Conservation (phyloP, 805 yeast genomes). For the Torulaspora franciscae region DNA sequence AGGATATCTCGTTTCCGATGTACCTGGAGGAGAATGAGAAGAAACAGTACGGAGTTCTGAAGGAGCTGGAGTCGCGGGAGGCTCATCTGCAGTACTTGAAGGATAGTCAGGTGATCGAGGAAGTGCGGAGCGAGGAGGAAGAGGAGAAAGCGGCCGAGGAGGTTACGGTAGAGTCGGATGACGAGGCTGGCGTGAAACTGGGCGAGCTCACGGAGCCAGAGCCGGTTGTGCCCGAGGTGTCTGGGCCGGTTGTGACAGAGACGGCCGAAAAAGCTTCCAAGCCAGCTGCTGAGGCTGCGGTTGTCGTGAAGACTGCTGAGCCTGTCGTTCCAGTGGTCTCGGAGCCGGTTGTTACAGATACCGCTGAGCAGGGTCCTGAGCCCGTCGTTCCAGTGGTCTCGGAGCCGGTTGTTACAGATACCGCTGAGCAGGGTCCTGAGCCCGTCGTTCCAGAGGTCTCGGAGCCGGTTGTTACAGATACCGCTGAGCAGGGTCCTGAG, state of each 20-base stretch:
- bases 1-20: conserved; percentile 32
- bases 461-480: not conserved
- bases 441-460: not conserved
- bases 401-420: not conserved
- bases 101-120: conserved; percentile 23
- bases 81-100: conserved; percentile 20
- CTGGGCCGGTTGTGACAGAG: not conserved
- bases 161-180: not conserved
- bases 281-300: not conserved
- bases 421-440: not conserved
- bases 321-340: not conserved
- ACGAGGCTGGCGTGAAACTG: not conserved
- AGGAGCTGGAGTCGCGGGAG: conserved; percentile 25
- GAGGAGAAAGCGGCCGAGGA: not conserved
- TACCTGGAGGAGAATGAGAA: conserved; percentile 27
- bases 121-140: not conserved
- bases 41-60: conserved; percentile 23
- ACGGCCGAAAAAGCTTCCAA: not conserved
- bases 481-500: no score
- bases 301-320: no score
- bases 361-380: conserved; percentile 2
- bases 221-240: not conserved
- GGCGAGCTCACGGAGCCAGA: not conserved
- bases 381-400: not conserved
- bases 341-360: not conserved